Conservation (phyloP, 2,329 filamentous ascomycete genomes). For the Hypoxylon sp. region DNA sequence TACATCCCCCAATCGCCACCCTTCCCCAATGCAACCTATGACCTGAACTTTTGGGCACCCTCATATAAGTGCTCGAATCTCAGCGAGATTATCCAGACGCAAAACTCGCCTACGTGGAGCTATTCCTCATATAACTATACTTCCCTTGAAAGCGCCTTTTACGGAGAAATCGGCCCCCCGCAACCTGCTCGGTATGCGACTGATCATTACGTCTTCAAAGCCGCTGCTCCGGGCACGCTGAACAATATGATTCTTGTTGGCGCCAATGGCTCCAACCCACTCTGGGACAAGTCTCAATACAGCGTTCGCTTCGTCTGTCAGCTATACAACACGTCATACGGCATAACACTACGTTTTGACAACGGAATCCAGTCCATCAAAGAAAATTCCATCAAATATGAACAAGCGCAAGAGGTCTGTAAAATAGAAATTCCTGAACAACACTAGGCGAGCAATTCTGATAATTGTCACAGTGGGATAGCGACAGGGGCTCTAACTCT, state of each 20-base stretch:
- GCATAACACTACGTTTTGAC: conserved; percentile 5
- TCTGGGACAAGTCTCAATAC: background rate
- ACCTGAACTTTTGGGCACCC: conserved; percentile 16
- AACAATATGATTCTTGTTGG: conserved; percentile 9
- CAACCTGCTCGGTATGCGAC: background rate
- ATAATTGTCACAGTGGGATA: background rate
- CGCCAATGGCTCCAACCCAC: conserved; percentile 7
- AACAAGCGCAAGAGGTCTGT: conserved; percentile 2
- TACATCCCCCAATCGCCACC: conserved; percentile 14
- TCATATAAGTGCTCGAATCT: conserved; percentile 26
- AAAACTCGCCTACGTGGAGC: conserved; percentile 19
- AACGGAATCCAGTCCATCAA: conserved; percentile 7
- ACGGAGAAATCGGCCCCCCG: conserved; percentile 7
- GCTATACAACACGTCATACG: conserved; percentile 13
- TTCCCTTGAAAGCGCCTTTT: conserved; percentile 13
- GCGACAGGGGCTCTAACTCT: background rate
- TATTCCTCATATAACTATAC: conserved; percentile 10
- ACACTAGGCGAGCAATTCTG: background rate
- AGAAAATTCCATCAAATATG: conserved; percentile 5
- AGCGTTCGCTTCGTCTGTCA: conserved; percentile 10
- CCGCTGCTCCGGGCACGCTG: background rate
- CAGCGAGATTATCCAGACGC: conserved; percentile 15
- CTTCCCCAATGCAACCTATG: conserved; percentile 22
- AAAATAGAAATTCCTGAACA: background rate
- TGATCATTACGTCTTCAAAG: background rate